Conservation (phyloP, 345 rosid species). For the Syzygium aqueum region DNA sequence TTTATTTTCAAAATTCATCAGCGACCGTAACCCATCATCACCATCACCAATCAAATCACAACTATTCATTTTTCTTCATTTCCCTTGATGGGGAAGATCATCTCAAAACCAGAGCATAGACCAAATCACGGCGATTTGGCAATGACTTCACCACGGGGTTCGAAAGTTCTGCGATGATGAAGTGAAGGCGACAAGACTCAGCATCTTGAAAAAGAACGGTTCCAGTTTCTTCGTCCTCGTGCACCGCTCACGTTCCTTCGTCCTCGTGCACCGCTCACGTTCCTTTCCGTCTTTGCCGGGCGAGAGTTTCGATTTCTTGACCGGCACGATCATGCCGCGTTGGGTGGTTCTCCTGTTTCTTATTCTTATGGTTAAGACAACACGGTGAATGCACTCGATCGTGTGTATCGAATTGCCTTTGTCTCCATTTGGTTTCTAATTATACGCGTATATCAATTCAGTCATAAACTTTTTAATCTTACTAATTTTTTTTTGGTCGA, state of each 20-base stretch:
- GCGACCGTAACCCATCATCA: neutral
- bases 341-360: neutral
- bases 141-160: neutral
- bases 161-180: neutral
- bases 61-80: neutral
- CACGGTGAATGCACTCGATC: neutral
- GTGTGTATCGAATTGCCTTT: neutral
- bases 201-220: neutral
- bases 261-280: neutral
- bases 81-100: neutral
- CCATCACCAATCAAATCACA: neutral
- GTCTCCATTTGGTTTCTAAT: too few species aligned
- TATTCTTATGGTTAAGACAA: neutral
- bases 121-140: neutral
- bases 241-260: too few species aligned
- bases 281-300: neutral
- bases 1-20: too few species aligned
- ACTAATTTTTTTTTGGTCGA: fast-evolving
- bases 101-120: neutral
- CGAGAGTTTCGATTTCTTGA: neutral
- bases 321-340: neutral
- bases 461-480: fast-evolving
- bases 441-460: too few species aligned
- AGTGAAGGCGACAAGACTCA: neutral
- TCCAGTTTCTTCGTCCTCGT: neutral